These are phyloP conservation scores for Bolboschoenus planiculmis DNA, from an alignment of 176 grass and related monocot genomes.

Conservation along the genomic window DNA sequence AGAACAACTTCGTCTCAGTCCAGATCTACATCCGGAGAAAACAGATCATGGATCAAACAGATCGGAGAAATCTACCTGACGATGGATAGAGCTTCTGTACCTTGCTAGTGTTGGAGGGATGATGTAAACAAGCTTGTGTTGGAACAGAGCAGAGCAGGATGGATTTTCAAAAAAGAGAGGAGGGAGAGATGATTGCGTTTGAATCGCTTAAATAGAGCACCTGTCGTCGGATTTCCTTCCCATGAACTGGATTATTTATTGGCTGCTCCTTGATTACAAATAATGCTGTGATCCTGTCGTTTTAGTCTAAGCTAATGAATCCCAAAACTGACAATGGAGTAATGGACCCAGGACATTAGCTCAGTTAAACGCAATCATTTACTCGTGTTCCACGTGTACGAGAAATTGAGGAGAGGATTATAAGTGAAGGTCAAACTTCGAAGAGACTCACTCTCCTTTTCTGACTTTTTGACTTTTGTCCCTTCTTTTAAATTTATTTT, in stretches of 20 bases:
- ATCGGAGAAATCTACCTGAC: background rate
- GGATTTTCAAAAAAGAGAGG: background rate
- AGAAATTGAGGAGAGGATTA: background rate
- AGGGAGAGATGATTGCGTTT: background rate
- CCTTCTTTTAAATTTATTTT: too few relatives aligned
- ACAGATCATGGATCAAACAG: background rate
- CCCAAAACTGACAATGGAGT: background rate
- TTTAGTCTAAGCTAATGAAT: background rate
- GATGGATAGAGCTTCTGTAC: background rate
- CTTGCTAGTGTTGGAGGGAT: background rate
- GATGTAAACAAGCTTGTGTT: background rate
- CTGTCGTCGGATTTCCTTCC: background rate
- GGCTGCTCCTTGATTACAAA: background rate
- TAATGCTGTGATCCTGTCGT: background rate
- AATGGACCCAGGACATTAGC: background rate
- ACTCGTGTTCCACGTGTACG: background rate
- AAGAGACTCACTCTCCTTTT: background rate
- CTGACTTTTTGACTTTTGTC: too few relatives aligned
- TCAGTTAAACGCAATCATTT: background rate
- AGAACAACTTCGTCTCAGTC: background rate
- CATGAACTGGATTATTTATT: background rate
- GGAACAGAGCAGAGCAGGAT: background rate
- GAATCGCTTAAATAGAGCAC: background rate
- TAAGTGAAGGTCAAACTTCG: background rate
- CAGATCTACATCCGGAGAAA: background rate